Evolutionary conservation across 441 rosid species (phyloP), one percentile per base, ranked within the genome.

Genomic region (Eutrema salsugineum): DNA sequence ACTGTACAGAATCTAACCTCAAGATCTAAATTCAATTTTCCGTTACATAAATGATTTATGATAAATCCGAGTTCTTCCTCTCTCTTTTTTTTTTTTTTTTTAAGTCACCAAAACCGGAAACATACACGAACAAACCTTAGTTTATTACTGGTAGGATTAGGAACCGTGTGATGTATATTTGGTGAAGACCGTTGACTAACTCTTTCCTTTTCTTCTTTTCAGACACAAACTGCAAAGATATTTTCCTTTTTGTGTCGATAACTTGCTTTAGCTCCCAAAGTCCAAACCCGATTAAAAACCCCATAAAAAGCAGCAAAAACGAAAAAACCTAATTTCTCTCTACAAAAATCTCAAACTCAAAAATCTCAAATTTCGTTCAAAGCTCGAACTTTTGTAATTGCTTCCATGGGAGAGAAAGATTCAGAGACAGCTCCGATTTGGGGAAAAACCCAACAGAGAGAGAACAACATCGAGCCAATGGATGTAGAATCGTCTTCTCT

Each of bases 401-500:
- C 33, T 33, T 22, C 57, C 3, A 75, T 75, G 78, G 78, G 68
- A 53, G 68, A 50, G 32, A 66, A 61, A 1, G 69, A 75, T 12
- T 68, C 73, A 54, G 78, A 75, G 54, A 68, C 69, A 43, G 57
- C 73, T 43, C 73, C 78, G 50, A 75, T 75, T 53, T 53, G 73
- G 78, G 63, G 36, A 0, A 68, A 68, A 36, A 44, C 57, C n/a
- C 50, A 11, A 43, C 32, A 68, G 51, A 54, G 15, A 46, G 78
- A 75, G 19, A 68, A 15, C 56, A 62, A 44, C 69, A 22, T 24
- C 8, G 8, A 17, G 3, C 60, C 74, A 4, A 27, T 75, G 70
- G 59, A 54, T 62, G 1, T 68, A 38, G 78, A 75, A 16, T 75
- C 74, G 12, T 3, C 51, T 53, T 6, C 72, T 66, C 24, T 6